Base-by-base conservation (phyloP, 2,329 filamentous ascomycete genomes). In the Lasiodiplodia theobromae region DNA sequence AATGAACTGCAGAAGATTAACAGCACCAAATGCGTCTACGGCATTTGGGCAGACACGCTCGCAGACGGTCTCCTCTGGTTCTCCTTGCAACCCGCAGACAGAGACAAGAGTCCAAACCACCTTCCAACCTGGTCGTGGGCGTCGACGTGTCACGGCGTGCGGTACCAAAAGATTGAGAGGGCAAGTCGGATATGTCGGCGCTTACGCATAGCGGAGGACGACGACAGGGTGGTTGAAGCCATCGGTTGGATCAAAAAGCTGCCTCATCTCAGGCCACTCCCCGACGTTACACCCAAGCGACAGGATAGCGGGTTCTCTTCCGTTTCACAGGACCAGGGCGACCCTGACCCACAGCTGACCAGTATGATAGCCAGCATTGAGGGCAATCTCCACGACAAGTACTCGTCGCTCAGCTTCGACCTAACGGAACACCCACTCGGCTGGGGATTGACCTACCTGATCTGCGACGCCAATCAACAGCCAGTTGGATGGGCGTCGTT, bases 61-160 rank as follows among this genome's bases (percentile, higher is more conserved):
- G 71, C 73, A 14, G 73, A 74, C 37, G 71, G 72, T 53, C 70
- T 74, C 1, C 68, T 74, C 6, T 74, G 73, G 73, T 72, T 71
- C 52, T 70, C 68, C 25, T 12, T 69, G 21, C 38, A 69, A 25
- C 69, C 70, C 2, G 71, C 69, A 7, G 66, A 73, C 37, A 64
- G 71, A 12, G 18, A 38, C 4, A 54, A 67, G 11, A 71, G 67
- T 34, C 67, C 63, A 11, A 65, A 73, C 4, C 37, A 38, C 7
- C 38, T 74, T 23, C 72, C 73, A 8, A 71, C 69, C 7, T 74
- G 73, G 73, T 70, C 72, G 7, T 74, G 73, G 73, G 71, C 72
- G 34, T 73, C 71, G 25, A 71, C 71, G 18, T 56, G 70, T 23
- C 69, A 72, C 64, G 71, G 71, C 31, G 69, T 74, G 4, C 71